phyloP scores from a whole-genome alignment of 352 stramenopile species.

The Pythium angustatum region DNA sequence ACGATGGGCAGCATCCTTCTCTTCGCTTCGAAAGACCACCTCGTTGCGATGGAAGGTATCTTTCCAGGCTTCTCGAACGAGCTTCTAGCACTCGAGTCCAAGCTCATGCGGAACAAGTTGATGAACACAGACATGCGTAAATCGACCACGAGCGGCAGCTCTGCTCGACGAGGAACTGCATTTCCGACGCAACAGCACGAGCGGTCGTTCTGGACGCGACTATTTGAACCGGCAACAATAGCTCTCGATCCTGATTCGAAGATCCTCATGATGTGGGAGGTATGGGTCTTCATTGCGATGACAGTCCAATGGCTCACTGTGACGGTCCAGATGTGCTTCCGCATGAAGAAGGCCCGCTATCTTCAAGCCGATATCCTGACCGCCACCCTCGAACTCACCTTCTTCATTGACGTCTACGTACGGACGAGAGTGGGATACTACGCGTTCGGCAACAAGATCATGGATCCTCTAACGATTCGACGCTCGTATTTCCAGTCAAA shows the following conservation, averaged over 20 bases:
- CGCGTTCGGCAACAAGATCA: slow-evolving; percentile 37
- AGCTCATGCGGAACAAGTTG: slow-evolving; percentile 34
- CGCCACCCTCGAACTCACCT: slow-evolving; percentile 41
- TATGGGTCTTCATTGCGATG: slow-evolving; percentile 47
- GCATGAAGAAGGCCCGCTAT: slow-evolving; percentile 30
- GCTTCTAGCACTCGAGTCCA: slow-evolving; percentile 31
- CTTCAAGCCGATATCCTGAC: slow-evolving; percentile 32
- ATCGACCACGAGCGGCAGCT: not conserved
- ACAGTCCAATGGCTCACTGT: slow-evolving; percentile 47
- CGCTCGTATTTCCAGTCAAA: slow-evolving; percentile 38
- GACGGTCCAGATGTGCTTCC: slow-evolving; percentile 45
- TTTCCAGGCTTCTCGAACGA: slow-evolving; percentile 30
- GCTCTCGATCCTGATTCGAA: slow-evolving; percentile 44
- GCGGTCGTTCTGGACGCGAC: not conserved
- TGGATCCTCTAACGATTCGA: slow-evolving; percentile 38
- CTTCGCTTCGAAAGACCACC: slow-evolving; percentile 32
- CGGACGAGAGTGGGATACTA: not conserved
- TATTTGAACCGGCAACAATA: not conserved
- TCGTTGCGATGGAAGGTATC: slow-evolving; percentile 30
- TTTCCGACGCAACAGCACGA: not conserved
- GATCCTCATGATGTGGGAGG: slow-evolving; percentile 41
- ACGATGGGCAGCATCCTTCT: slow-evolving; percentile 39
- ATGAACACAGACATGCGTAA: slow-evolving; percentile 26
- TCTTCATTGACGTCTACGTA: slow-evolving; percentile 15
- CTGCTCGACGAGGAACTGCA: slow-evolving; percentile 2